Percentiles rank a stretch among this genome's conserved stretches.
These are phyloP conservation scores for Exserohilum turcica DNA, from an alignment of 2,329 filamentous ascomycete species.

Conservation along the genomic window DNA sequence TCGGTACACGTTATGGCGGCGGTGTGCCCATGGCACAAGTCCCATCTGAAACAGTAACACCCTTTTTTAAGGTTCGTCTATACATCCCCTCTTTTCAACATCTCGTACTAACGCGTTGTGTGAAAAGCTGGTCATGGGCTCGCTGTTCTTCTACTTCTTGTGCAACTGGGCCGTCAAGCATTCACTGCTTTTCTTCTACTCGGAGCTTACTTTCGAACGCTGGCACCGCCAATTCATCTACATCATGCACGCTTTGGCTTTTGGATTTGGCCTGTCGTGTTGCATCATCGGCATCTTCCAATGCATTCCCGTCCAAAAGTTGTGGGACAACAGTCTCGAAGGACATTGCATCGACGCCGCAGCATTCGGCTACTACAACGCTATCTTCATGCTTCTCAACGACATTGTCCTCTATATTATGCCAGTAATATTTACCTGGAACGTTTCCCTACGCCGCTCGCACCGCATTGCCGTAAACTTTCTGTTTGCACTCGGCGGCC, in stretches of 20 bases:
- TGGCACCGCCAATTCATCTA: slow-evolving; percentile 35
- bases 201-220: slow-evolving; percentile 41
- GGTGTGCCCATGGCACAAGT: slow-evolving; percentile 23
- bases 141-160: slow-evolving; percentile 46
- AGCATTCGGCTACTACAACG: slow-evolving; percentile 46
- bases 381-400: slow-evolving; percentile 47
- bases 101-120: neutral
- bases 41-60: slow-evolving; percentile 9
- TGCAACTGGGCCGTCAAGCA: slow-evolving; percentile 51
- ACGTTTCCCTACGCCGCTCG: slow-evolving; percentile 37
- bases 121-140: slow-evolving; percentile 26
- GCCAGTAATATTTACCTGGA: slow-evolving; percentile 48
- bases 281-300: slow-evolving; percentile 46
- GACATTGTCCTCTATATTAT: slow-evolving; percentile 48
- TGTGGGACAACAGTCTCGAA: slow-evolving; percentile 31
- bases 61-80: slow-evolving; percentile 18
- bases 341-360: slow-evolving; percentile 45
- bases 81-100: no score
- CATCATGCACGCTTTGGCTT: slow-evolving; percentile 42
- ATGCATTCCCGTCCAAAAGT: slow-evolving; percentile 44
- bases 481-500: slow-evolving; percentile 40
- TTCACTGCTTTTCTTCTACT: slow-evolving; percentile 49
- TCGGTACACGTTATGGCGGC: slow-evolving; percentile 29
- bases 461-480: slow-evolving; percentile 44
- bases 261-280: slow-evolving; percentile 41